A percentile compares a stretch with the other conserved stretches of the same genome.
phyloP scores from a whole-genome alignment of 2,329 filamentous ascomycete genomes.

The Aspergillus pseudoglaucus region DNA sequence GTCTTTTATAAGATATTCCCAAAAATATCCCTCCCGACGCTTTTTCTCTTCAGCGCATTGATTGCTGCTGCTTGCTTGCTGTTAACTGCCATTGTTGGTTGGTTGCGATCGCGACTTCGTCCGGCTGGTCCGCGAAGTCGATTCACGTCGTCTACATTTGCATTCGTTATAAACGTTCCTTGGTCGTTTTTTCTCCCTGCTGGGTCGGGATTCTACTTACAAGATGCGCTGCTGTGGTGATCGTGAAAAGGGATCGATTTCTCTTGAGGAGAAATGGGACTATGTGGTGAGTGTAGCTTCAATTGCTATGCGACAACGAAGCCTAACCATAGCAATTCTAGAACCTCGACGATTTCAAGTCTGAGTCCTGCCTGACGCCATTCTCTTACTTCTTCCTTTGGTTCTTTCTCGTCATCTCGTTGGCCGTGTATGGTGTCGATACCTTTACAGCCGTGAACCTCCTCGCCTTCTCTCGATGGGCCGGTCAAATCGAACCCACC shows the following conservation, averaged over 20 bases:
- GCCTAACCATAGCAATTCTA: slow-evolving; percentile 17
- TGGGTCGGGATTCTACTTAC: slow-evolving; percentile 19
- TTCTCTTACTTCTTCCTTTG: slow-evolving; percentile 82
- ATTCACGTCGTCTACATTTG: background rate
- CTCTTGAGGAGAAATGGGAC: slow-evolving; percentile 87
- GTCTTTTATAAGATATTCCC: background rate
- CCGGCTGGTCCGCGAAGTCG: slow-evolving; percentile 32
- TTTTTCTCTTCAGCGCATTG: slow-evolving; percentile 1
- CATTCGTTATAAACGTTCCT: background rate
- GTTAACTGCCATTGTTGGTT: background rate
- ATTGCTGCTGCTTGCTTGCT: background rate
- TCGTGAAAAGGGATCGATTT: slow-evolving; percentile 56
- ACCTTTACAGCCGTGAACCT: slow-evolving; percentile 91
- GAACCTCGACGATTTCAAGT: slow-evolving; percentile 70
- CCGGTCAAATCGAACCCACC: slow-evolving; percentile 70
- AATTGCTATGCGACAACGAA: slow-evolving; percentile 1
- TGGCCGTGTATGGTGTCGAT: slow-evolving; percentile 83
- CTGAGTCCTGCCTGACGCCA: slow-evolving; percentile 66
- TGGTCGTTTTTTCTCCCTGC: slow-evolving; percentile 16
- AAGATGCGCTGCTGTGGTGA: slow-evolving; percentile 63
- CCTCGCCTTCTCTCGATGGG: slow-evolving; percentile 83
- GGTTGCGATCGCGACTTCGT: slow-evolving; percentile 20
- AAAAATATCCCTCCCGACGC: background rate
- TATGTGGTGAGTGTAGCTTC: slow-evolving; percentile 62
- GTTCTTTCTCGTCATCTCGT: slow-evolving; percentile 68